Evolutionary conservation across 352 stramenopile genomes (phyloP), one percentile per base, ranked within the genome.

Genomic region (Phytophthora aleatoria): DNA sequence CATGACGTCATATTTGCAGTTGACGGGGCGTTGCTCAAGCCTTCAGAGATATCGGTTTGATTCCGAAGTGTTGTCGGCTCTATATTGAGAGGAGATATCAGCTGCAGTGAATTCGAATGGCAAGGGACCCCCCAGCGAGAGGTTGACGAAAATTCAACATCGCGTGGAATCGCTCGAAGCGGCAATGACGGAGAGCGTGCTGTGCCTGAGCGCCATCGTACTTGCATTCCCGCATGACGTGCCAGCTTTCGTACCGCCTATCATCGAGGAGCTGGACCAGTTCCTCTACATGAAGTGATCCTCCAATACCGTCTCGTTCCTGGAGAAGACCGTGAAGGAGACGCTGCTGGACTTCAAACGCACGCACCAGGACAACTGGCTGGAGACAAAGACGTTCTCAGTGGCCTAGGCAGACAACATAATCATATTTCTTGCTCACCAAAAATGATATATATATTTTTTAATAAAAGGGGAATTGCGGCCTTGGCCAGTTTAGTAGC

Each of bases 311-410:
- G 72, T 91, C 13, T 91, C 83, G 50, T 91, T 81, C 59, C 55
- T 94, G 38, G 73, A 85, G 54, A 91, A 91, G 61, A 71, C 67
- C 11, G 85, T 90, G 30, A 92, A 92, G 67, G 80, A 91, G 57
- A 91, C 85, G 41, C 61, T 94, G 60, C 71, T 92, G 50, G 85
- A 94, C 59, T 94, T 94, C 52, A 91, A 91, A 61, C 83, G 85
- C 52, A 90, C 83, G 13, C 85, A 94, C 51, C 85, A 94, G 60
- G 85, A 94, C 71, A 91, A 89, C 64, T 94, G 85, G 85, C 67
- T 82, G 28, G 80, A 92, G 69, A 89, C 76, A 45, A 92, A 91
- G 70, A 50, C 62, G 54, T 89, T 94, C 48, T 79, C 83, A 7
- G 48, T 59, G 11, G 63, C 73, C 16, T 20, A 20, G 16, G 16